Evolutionary conservation across 768 basidiomycete genomes (phyloP).

Genomic region (Lyophyllum decastes): DNA sequence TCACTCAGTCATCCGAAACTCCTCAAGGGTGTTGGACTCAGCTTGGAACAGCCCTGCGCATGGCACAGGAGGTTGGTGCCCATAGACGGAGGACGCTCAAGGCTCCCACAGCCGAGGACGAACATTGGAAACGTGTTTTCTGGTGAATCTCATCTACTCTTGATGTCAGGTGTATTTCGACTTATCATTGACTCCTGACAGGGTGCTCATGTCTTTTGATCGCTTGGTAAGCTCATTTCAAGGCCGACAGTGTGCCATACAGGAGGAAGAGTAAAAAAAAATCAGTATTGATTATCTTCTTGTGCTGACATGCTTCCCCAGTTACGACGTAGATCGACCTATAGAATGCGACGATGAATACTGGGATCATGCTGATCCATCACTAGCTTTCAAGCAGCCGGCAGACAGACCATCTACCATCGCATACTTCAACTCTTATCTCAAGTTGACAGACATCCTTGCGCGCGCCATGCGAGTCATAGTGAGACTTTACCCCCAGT

Average conservation of each 20-base stretch:
- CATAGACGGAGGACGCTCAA: conserved; percentile 46
- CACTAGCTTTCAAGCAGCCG: conserved; percentile 65
- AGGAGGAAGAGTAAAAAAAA: conserved; percentile 72
- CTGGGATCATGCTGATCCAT: conserved; percentile 57
- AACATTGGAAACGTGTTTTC: conserved; percentile 74
- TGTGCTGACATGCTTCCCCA: conserved; percentile 24
- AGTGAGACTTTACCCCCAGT: conserved; percentile 32
- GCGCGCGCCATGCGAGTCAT: conserved; percentile 62
- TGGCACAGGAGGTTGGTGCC: conserved; percentile 75
- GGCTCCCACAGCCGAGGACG: conserved; percentile 53
- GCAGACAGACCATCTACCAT: conserved; percentile 53
- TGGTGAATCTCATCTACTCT: conserved; percentile 36
- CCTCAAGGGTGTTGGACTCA: conserved; percentile 64
- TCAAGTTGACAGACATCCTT: conserved; percentile 62
- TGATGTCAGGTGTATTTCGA: background rate
- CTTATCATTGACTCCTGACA: conserved; percentile 15
- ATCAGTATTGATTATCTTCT: background rate
- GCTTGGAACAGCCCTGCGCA: conserved; percentile 66
- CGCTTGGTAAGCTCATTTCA: conserved; percentile 46
- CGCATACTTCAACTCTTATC: conserved; percentile 54
- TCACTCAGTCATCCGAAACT: conserved; percentile 46
- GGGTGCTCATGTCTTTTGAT: conserved; percentile 54
- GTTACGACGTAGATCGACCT: conserved; percentile 72
- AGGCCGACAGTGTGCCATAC: conserved; percentile 72
- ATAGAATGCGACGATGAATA: conserved; percentile 70